Evolutionary conservation across 768 basidiomycete genomes (phyloP).

Genomic region (Trichaptum fuscoviolaceum): DNA sequence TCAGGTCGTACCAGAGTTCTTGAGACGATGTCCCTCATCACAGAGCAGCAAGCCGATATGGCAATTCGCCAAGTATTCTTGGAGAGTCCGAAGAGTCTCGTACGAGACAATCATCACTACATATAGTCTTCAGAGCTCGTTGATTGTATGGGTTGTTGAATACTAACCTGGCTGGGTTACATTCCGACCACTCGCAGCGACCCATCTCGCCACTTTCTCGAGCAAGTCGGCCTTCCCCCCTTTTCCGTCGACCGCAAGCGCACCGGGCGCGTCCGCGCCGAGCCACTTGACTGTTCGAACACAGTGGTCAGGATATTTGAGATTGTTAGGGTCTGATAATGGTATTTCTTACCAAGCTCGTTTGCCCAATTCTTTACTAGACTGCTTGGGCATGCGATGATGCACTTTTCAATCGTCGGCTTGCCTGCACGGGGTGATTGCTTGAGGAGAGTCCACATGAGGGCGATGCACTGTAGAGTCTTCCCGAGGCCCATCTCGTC

Average conservation of each 20-base stretch:
- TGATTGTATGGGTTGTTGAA: conserved; percentile 5
- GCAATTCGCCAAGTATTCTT: conserved; percentile 69
- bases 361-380: conserved; percentile 99
- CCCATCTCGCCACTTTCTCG: conserved; percentile 82
- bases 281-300: conserved; percentile 82
- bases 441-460: conserved; percentile 92
- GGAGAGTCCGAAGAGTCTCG: conserved; percentile 83
- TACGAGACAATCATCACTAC: conserved; percentile 98
- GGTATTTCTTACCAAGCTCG: conserved; percentile 65
- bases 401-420: conserved; percentile 90
- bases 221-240: conserved; percentile 79
- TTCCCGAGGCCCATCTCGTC: conserved; percentile 99
- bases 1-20: conserved; percentile 74
- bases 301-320: conserved; percentile 3
- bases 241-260: conserved; percentile 89
- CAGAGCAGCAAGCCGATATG: conserved; percentile 90
- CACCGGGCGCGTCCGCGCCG: conserved; percentile 75
- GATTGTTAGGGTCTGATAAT: background rate
- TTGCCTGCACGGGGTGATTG: conserved; percentile 89
- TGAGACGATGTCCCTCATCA: conserved; percentile 95
- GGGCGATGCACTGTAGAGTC: conserved; percentile 92
- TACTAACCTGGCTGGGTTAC: conserved; percentile 82
- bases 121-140: background rate
- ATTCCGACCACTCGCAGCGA: conserved; percentile 80
- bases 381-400: conserved; percentile 96